Conservation (phyloP, 176 grass and related monocot species). For the Carex kokanica region DNA sequence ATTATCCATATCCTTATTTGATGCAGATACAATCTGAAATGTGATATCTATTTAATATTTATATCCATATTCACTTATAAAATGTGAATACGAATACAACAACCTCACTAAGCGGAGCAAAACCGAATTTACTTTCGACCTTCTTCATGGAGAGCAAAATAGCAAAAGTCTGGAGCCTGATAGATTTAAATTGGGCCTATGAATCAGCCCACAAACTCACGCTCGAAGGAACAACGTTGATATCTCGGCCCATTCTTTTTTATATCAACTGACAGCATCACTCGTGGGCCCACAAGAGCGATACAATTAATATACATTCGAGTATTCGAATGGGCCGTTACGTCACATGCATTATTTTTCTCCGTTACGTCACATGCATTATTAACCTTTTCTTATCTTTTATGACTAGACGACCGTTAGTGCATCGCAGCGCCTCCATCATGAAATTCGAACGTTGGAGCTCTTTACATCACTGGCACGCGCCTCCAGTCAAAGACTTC, state of each 20-base stretch:
- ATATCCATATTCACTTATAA: no score
- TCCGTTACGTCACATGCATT: background rate
- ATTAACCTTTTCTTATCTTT: conserved; percentile 1
- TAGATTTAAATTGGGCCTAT: background rate
- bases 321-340: background rate
- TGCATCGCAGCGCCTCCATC: background rate
- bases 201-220: background rate
- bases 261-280: no score
- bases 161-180: background rate
- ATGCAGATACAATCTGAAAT: no score
- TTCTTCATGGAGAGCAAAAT: background rate
- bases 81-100: no score
- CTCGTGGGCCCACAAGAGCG: no score
- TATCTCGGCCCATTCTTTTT: background rate
- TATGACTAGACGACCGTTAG: conserved; percentile 21
- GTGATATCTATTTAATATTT: no score
- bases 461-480: background rate
- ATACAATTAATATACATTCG: background rate
- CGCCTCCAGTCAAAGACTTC: conserved; percentile 1
- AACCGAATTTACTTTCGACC: no score
- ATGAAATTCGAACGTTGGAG: conserved; percentile 53
- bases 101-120: no score
- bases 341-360: background rate
- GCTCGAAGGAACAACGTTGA: background rate
- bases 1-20: no score